A percentile compares a stretch with the other conserved stretches of the same genome.
phyloP scores from a whole-genome alignment of 352 stramenopile genomes.

The Pythium grandisporangium region DNA sequence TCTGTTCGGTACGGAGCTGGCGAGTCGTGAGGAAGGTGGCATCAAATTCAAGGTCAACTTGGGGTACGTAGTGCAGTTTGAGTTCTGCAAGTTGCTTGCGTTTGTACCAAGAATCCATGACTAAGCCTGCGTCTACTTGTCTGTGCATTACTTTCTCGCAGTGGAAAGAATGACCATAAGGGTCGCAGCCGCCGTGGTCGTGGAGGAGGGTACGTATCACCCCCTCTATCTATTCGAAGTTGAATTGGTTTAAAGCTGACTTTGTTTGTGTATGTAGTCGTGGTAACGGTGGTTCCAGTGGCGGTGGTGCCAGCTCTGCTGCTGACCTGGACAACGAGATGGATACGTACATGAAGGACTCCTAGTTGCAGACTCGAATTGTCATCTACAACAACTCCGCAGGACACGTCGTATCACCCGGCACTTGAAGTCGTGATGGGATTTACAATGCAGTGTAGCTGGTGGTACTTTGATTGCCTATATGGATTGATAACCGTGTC shows the following conservation, averaged over 20 bases:
- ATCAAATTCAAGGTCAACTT: conserved; percentile 81
- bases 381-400: neutral
- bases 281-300: conserved; percentile 14
- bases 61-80: conserved; percentile 34
- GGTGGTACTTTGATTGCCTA: neutral
- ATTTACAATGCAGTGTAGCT: conserved; percentile 1
- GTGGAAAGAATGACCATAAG: conserved; percentile 10
- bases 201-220: conserved; percentile 14
- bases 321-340: conserved; percentile 81
- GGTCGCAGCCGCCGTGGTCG: conserved; percentile 24
- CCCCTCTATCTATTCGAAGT: neutral
- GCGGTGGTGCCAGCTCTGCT: conserved; percentile 27
- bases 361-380: conserved; percentile 16
- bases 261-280: conserved; percentile 13
- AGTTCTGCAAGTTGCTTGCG: too few relatives aligned
- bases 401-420: neutral
- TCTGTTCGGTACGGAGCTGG: conserved; percentile 66
- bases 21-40: conserved; percentile 37
- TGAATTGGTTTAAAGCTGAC: conserved; percentile 2
- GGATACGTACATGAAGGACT: conserved; percentile 84
- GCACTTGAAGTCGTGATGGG: neutral
- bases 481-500: neutral
- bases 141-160: conserved; percentile 3
- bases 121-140: neutral
- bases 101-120: neutral